Base-by-base conservation (phyloP, 1,139 yeast genomes). In the Yamadazyma atlantica region DNA sequence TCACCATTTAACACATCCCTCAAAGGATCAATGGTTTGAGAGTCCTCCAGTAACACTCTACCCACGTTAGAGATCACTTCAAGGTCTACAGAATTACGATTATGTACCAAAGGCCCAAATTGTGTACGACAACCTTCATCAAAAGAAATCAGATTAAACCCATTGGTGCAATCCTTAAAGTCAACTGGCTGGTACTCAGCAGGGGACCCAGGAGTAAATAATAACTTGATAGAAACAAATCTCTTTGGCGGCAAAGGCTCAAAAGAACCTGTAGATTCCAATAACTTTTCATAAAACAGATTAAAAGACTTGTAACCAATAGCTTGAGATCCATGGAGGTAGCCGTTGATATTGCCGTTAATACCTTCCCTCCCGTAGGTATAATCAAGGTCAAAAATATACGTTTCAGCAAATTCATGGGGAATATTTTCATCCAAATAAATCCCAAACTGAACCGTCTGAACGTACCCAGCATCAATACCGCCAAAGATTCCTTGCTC, bases 181-280 rank as follows among this genome's bases (percentile, higher is more conserved):
- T 62, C 50, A 0, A 61, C 58, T 0, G 82, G 80, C 45, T 76
- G 80, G 44, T 71, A 77, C 25, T 60, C 55, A 1, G 40, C 36
- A 2, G 82, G 80, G 26, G 78, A 68, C 2, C 37, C 41, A 3
- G 74, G 75, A 41, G 70, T 75, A 48, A 70, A 78, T 43, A 75
- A 42, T 37, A 80, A 54, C 41, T 76, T 63, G 61, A 79, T 62
- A 1, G 39, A 40, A 18, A 40, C 31, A 18, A 7, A 32, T 11
- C 28, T 37, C 35, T 67, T 58, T 2, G 57, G 53, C 1, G 82
- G 82, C 26, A 77, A 51, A 0, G 76, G 68, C 16, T 75, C 70
- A 24, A 78, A 58, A 0, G 72, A n/a, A n/a, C n/a, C n/a, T n/a
- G n/a, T n/a, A n/a, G n/a, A n/a, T n/a, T n/a, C n/a, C n/a, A n/a